Percentiles rank a stretch among this genome's conserved stretches.
Evolutionary conservation across 805 yeast genomes (phyloP).

Genomic region (Ogataea nonfermentans): DNA sequence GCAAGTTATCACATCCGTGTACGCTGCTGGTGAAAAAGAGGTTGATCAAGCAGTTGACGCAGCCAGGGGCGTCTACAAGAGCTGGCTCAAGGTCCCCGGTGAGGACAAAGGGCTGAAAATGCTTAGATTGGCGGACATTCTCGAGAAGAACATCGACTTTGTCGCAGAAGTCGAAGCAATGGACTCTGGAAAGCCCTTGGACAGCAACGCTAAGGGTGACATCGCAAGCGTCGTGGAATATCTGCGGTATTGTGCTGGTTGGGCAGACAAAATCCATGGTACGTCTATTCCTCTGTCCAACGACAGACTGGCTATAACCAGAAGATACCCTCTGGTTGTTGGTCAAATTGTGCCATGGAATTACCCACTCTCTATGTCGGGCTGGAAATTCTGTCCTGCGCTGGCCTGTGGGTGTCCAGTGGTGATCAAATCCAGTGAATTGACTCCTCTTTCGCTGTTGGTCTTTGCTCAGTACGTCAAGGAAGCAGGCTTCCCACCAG

Average conservation of each 20-base stretch:
- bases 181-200: constrained; percentile 56
- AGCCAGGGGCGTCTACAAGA: constrained; percentile 45
- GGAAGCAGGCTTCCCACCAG: constrained; percentile 74
- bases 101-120: constrained; percentile 41
- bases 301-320: constrained; percentile 60
- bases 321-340: constrained; percentile 65
- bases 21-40: constrained; percentile 46
- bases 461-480: constrained; percentile 55
- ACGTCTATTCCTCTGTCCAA: constrained; percentile 37
- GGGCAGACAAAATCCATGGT: constrained; percentile 59
- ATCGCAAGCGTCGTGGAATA: constrained; percentile 45
- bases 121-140: constrained; percentile 48
- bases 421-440: constrained; percentile 71
- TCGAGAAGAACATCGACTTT: constrained; percentile 47
- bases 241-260: constrained; percentile 56
- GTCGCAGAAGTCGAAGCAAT: constrained; percentile 51
- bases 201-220: constrained; percentile 48
- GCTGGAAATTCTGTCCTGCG: constrained; percentile 84
- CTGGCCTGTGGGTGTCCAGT: constrained; percentile 75
- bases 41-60: constrained; percentile 51
- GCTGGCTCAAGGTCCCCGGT: constrained; percentile 47
- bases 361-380: constrained; percentile 67
- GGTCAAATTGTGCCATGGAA: constrained; percentile 75
- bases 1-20: constrained; percentile 44
- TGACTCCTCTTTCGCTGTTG: constrained; percentile 70